These are phyloP conservation scores for Exophiala viscosa DNA, from an alignment of 2,329 filamentous ascomycete genomes.

Conservation along the genomic window DNA sequence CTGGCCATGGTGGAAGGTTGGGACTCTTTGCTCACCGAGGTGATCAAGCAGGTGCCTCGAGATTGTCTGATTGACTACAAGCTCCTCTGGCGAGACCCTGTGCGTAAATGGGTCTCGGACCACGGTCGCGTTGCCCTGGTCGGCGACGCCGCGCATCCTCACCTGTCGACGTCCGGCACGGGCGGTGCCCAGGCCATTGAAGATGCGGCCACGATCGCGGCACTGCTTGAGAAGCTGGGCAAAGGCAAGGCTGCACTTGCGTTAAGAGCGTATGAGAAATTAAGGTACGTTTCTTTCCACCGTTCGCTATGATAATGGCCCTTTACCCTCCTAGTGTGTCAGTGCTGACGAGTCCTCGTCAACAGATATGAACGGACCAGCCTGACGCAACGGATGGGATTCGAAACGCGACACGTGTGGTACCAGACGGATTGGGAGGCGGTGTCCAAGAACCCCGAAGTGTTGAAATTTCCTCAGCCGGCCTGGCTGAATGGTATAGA, in stretches of 20 bases:
- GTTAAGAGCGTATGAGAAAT: constrained; percentile 1
- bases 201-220: constrained; percentile 28
- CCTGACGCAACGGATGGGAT: constrained; percentile 49
- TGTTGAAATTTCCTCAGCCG: too few species aligned
- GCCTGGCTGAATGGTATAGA: too few species aligned
- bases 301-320: neutral
- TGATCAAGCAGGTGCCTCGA: constrained; percentile 27
- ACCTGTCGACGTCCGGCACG: constrained; percentile 14
- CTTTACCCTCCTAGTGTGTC: too few species aligned
- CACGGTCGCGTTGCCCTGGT: constrained; percentile 28
- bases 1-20: constrained; percentile 49
- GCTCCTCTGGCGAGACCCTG: constrained; percentile 27
- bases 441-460: too few species aligned
- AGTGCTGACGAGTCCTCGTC: neutral
- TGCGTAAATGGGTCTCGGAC: constrained; percentile 9
- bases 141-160: constrained; percentile 19
- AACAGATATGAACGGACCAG: constrained; percentile 46
- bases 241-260: constrained; percentile 3
- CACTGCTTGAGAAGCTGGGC: neutral
- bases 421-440: constrained; percentile 50
- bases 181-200: constrained; percentile 22
- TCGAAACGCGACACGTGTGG: constrained; percentile 35
- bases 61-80: constrained; percentile 30
- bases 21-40: constrained; percentile 35
- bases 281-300: neutral